phyloP scores from a whole-genome alignment of 176 grass and related monocot genomes.

The Aegilops longissima region DNA sequence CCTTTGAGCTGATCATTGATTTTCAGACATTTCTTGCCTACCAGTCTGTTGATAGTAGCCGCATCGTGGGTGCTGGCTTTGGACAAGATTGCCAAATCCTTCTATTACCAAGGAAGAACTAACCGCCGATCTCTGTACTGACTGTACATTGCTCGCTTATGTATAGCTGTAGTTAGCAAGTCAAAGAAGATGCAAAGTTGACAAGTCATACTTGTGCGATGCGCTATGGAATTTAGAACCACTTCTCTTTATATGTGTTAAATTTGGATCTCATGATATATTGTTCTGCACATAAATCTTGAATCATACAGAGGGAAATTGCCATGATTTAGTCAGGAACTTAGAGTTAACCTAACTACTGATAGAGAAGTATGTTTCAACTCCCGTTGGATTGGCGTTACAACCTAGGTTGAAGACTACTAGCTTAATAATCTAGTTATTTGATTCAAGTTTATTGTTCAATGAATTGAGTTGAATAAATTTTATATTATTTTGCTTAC shows the following conservation, averaged over 20 bases:
- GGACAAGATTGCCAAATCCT: slow-evolving; percentile 41
- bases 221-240: not conserved
- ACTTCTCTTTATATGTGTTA: not conserved
- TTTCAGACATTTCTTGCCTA: not conserved
- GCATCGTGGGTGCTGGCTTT: slow-evolving; percentile 6
- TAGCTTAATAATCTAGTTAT: not conserved
- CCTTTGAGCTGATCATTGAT: slow-evolving; percentile 18
- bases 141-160: slow-evolving; percentile 37
- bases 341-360: not conserved
- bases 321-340: not conserved
- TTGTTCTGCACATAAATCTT: slow-evolving; percentile 7
- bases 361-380: not conserved
- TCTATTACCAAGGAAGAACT: slow-evolving; percentile 55
- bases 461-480: not conserved
- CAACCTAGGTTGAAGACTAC: not conserved
- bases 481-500: not conserved
- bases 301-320: not conserved
- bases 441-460: slow-evolving; percentile 19
- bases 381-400: not conserved
- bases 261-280: not conserved
- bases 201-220: not conserved
- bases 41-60: not conserved
- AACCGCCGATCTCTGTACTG: slow-evolving; percentile 37
- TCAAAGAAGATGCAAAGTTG: not conserved
- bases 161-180: not conserved